These are phyloP conservation scores for Fusarium haematococcum DNA, from an alignment of 2,329 filamentous ascomycete species.

Conservation along the genomic window DNA sequence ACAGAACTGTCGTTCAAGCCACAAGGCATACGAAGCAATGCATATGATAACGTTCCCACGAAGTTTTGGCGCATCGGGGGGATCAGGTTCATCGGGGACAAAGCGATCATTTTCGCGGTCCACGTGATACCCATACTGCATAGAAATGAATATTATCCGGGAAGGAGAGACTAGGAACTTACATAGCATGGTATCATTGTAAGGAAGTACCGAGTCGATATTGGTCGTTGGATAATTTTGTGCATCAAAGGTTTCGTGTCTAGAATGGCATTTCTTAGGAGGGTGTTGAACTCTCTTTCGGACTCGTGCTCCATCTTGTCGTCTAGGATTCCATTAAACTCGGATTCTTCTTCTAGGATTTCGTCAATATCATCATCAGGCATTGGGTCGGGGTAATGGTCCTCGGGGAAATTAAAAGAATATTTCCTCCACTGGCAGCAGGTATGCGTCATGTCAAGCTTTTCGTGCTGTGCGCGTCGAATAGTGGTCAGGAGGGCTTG, in stretches of 20 bases:
- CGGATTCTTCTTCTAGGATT: slow-evolving; percentile 1
- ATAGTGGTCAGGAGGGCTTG: background rate
- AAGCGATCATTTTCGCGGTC: background rate
- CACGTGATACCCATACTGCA: background rate
- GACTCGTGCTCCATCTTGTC: background rate
- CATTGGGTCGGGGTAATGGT: no score
- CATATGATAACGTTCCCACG: background rate
- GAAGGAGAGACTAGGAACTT: background rate
- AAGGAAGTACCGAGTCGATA: no score
- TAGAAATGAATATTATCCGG: background rate
- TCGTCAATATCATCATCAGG: background rate
- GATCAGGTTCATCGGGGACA: background rate
- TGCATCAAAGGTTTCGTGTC: background rate
- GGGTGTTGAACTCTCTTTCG: background rate
- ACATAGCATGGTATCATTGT: background rate
- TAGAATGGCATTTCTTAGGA: background rate
- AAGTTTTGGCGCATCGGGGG: no score
- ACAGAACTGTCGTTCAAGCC: background rate
- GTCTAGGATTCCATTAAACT: background rate
- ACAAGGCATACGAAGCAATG: background rate
- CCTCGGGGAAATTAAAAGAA: no score
- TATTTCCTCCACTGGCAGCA: background rate
- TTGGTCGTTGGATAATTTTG: no score
- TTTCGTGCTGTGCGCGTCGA: background rate
- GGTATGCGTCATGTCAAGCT: background rate